phyloP scores from a whole-genome alignment of 1,284 basidiomycete genomes.

The Moesziomyces globuligerus region DNA sequence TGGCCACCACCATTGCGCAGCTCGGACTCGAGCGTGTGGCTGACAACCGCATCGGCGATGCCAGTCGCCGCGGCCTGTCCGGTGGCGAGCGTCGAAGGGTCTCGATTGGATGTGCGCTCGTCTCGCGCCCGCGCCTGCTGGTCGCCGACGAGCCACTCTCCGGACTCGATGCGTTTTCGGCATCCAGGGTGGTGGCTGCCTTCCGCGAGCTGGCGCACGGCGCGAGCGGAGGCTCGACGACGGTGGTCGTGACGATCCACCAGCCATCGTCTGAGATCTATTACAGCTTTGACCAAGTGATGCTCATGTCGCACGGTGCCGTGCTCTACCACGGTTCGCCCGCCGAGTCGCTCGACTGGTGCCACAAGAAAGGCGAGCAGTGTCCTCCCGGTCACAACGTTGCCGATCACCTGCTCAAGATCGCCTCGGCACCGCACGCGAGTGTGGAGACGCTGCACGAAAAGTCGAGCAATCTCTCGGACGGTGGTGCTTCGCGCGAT shows the following conservation, averaged over 20 bases:
- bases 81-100: slow-evolving; percentile 56
- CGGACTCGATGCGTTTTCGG: slow-evolving; percentile 55
- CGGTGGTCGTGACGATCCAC: slow-evolving; percentile 55
- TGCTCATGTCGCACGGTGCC: slow-evolving; percentile 50
- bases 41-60: slow-evolving; percentile 50
- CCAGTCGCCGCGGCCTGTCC: slow-evolving; percentile 47
- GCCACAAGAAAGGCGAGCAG: slow-evolving; percentile 42
- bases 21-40: slow-evolving; percentile 49
- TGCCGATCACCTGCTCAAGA: slow-evolving; percentile 52
- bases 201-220: slow-evolving; percentile 42
- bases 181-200: slow-evolving; percentile 46
- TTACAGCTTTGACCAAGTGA: slow-evolving; percentile 44
- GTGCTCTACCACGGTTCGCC: slow-evolving; percentile 54
- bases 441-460: slow-evolving; percentile 14
- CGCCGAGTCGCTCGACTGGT: slow-evolving; percentile 42
- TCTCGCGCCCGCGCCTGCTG: slow-evolving; percentile 48
- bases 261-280: slow-evolving; percentile 59
- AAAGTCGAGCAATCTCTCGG: slow-evolving; percentile 20
- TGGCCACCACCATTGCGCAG: slow-evolving; percentile 33
- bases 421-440: slow-evolving; percentile 31
- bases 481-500: slow-evolving; percentile 5
- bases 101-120: slow-evolving; percentile 54
- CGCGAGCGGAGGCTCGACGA: slow-evolving; percentile 33
- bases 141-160: slow-evolving; percentile 56
- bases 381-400: slow-evolving; percentile 54